Evolutionary conservation across 2,329 filamentous ascomycete genomes (phyloP).

Genomic region (Blastomyces gilchristii): DNA sequence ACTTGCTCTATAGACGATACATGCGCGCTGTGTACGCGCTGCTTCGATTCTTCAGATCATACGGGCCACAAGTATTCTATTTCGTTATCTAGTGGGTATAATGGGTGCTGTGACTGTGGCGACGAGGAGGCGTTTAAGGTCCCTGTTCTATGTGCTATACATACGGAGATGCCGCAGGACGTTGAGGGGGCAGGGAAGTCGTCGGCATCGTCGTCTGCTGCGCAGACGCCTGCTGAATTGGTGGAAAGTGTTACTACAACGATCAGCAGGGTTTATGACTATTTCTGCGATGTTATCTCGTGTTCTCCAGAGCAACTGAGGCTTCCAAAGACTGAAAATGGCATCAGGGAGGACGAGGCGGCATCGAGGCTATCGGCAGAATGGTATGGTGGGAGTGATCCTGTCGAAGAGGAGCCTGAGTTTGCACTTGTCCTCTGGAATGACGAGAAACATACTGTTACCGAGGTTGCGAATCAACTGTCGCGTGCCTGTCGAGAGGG

Average conservation of each 20-base stretch:
- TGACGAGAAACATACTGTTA: constrained; percentile 94
- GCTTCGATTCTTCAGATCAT: constrained; percentile 93
- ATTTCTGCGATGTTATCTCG: constrained; percentile 94
- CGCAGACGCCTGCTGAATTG: constrained; percentile 63
- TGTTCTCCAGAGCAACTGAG: constrained; percentile 94
- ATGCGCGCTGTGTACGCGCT: constrained; percentile 85
- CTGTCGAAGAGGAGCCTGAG: constrained; percentile 55
- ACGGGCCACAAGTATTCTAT: constrained; percentile 87
- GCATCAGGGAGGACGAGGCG: constrained; percentile 70
- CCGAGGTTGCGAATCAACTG: constrained; percentile 82
- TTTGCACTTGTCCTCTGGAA: constrained; percentile 91
- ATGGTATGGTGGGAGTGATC: constrained; percentile 58
- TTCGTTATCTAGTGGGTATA: constrained; percentile 77
- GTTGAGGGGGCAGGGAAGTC: constrained; percentile 42
- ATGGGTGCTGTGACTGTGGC: constrained; percentile 93
- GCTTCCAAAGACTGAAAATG: constrained; percentile 69
- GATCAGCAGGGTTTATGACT: constrained; percentile 76
- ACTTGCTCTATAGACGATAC: constrained; percentile 93
- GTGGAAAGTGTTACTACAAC: constrained; percentile 72
- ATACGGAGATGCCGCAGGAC: constrained; percentile 50
- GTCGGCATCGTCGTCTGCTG: constrained; percentile 61
- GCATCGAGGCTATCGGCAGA: constrained; percentile 64
- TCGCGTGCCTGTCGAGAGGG: constrained; percentile 74
- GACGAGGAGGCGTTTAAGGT: constrained; percentile 88
- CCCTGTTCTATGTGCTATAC: constrained; percentile 86